Evolutionary conservation across 2,329 filamentous ascomycete species (phyloP).

Genomic region (Penicillium sp.): DNA sequence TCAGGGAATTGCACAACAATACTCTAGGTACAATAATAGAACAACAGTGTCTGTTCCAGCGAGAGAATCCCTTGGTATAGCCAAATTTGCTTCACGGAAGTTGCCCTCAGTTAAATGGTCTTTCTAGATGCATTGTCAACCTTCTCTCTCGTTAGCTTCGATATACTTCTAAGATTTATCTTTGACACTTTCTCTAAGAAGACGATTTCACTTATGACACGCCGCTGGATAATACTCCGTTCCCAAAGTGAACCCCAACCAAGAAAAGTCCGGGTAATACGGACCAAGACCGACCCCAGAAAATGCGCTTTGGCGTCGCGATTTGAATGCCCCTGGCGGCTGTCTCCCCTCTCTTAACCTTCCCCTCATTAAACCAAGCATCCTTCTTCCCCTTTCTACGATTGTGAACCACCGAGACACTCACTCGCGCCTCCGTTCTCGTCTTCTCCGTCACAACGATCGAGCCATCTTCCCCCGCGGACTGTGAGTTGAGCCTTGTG

Average conservation of each 20-base stretch:
- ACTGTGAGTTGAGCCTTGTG: constrained; percentile 12
- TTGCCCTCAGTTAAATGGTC: too few species aligned
- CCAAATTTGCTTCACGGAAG: too few species aligned
- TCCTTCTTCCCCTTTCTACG: neutral
- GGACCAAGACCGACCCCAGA: constrained; percentile 6
- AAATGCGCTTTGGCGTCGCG: constrained; percentile 15
- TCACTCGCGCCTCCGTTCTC: neutral
- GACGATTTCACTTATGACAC: too few species aligned
- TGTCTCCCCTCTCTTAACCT: constrained; percentile 13
- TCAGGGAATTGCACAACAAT: too few species aligned
- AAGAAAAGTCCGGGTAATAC: neutral
- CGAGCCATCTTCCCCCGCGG: neutral
- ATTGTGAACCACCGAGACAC: neutral
- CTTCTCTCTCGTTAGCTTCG: too few species aligned
- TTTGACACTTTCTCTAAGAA: too few species aligned
- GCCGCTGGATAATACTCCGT: neutral
- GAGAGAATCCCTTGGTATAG: too few species aligned
- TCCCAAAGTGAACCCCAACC: neutral
- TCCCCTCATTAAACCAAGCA: constrained; percentile 33
- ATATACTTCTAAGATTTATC: too few species aligned
- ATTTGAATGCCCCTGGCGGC: constrained; percentile 21
- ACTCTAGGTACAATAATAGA: too few species aligned
- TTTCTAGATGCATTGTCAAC: too few species aligned
- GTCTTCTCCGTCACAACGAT: neutral
- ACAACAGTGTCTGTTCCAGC: too few species aligned